Base-by-base conservation (phyloP, 2,329 filamentous ascomycete genomes). In the Hypoxylon sp. region DNA sequence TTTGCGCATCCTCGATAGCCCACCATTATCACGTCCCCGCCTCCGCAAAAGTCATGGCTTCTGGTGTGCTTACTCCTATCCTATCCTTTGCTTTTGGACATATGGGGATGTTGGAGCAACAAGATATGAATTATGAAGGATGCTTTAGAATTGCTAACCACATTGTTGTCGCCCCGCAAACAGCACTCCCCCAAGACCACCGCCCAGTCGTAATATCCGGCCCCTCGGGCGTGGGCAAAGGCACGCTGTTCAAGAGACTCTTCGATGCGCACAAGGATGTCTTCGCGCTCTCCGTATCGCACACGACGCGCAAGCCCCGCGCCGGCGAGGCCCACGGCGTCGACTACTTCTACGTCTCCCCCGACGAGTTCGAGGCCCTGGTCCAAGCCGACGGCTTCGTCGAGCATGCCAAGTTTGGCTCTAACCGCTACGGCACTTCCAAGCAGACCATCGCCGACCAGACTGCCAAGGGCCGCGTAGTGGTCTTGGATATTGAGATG, bases 401-500 rank as follows among this genome's bases (percentile, higher is more conserved):
- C 56, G 92, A 97, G 78, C 81, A 75, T 75, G 92, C 92, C 45
- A 77, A 88, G 69, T 97, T 96, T 70, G 86, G 91, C 29, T 86
- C 84, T 45, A 96, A 97, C 74, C 77, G 84, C 67, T 97, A 97
- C 74, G 92, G 92, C 48, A 96, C 91, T 4, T 90, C 84, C 69
- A 86, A 90, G 67, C 78, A 81, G 71, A 90, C 90, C 19, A 90
- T 96, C 57, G 81, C 87, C 71, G 84, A 90, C 65, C 86, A 92
- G 69, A 81, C 81, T 2, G 81, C 83, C 54, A 83, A 86, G 73
- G 87, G 86, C 12, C 81, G 80, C 65, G 83, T 91, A 30, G 93
- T 92, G 55, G 85, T 97, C 36, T 76, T 97, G 62, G 93, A 97
- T 71, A 97, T 97, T 68, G 93, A 97, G 79, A 96, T 97, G 90